A percentile compares a stretch with the other conserved stretches of the same genome.
phyloP scores from a whole-genome alignment of 108 stramenopile genomes.

The Aureococcus anophagefferens region DNA sequence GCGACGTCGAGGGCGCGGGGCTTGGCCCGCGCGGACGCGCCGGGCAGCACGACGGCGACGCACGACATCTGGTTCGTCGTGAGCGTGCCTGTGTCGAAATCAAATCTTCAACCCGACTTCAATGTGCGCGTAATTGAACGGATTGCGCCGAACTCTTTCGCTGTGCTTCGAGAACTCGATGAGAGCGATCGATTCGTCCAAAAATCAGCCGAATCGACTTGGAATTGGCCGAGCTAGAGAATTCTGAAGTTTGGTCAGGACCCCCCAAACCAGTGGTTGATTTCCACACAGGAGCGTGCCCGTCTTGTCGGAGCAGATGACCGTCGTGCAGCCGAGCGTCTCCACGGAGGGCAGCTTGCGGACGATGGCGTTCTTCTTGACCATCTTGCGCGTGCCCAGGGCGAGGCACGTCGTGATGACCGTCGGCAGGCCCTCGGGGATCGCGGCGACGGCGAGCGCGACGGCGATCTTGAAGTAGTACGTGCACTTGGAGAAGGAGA shows the following conservation, averaged over 20 bases:
- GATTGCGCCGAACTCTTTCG: too few relatives aligned
- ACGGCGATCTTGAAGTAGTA: slow-evolving; percentile 96
- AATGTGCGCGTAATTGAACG: too few relatives aligned
- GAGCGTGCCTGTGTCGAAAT: too few relatives aligned
- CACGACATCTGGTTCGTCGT: slow-evolving; percentile 97
- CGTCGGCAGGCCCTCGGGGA: slow-evolving; percentile 95
- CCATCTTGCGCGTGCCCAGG: slow-evolving; percentile 83
- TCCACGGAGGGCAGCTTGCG: slow-evolving; percentile 85
- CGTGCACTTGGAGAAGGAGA: slow-evolving; percentile 53
- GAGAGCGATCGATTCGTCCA: too few relatives aligned
- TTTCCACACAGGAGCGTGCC: too few relatives aligned
- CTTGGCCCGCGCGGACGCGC: neutral
- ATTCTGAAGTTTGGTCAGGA: too few relatives aligned
- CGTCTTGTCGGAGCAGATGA: slow-evolving; percentile 96
- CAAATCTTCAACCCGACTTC: too few relatives aligned
- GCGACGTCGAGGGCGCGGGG: neutral
- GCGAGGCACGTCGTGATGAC: slow-evolving; percentile 91
- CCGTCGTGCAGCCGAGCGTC: slow-evolving; percentile 87
- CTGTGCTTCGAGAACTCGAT: too few relatives aligned
- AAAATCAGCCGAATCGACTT: too few relatives aligned
- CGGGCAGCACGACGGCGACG: slow-evolving; percentile 42
- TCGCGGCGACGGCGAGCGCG: slow-evolving; percentile 92
- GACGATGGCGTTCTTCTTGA: slow-evolving; percentile 71
- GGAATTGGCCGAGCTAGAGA: too few relatives aligned
- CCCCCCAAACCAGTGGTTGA: too few relatives aligned